Evolutionary conservation across 2,329 filamentous ascomycete species (phyloP).

Genomic region (Teratosphaeria epicoccoides): DNA sequence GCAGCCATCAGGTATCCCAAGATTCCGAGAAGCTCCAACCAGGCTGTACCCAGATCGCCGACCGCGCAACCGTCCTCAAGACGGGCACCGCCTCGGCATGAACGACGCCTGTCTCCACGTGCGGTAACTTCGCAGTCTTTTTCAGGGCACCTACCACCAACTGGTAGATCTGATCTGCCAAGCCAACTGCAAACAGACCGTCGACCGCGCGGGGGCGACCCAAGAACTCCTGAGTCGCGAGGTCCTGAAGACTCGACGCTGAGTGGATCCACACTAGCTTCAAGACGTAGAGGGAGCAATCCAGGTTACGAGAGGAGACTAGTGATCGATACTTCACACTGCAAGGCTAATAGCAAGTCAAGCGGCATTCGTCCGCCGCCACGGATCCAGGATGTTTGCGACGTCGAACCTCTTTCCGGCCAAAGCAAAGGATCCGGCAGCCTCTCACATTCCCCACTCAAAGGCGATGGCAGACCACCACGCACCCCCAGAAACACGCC

Average conservation of each 20-base stretch:
- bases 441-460: conserved; percentile 15
- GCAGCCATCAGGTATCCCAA: conserved; percentile 37
- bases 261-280: conserved; percentile 25
- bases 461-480: conserved; percentile 18
- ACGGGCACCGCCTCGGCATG: neutral
- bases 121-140: neutral
- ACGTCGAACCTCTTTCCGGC: neutral
- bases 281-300: conserved; percentile 27
- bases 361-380: neutral
- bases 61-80: neutral
- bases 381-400: neutral
- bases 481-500: neutral
- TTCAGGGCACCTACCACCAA: neutral
- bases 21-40: conserved; percentile 37
- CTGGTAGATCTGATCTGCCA: conserved; percentile 1
- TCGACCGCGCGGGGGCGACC: neutral
- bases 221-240: conserved; percentile 7
- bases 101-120: neutral
- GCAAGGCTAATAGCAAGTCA: conserved; percentile 7
- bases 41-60: conserved; percentile 29
- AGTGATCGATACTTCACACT: conserved; percentile 18
- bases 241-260: conserved; percentile 7
- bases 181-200: conserved; percentile 2
- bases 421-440: conserved; percentile 3
- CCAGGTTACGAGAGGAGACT: conserved; percentile 20